Evolutionary conservation across 129 eudicot genomes (phyloP), one percentile per base, ranked within the genome.

Genomic region (Pulicaria dysenterica): DNA sequence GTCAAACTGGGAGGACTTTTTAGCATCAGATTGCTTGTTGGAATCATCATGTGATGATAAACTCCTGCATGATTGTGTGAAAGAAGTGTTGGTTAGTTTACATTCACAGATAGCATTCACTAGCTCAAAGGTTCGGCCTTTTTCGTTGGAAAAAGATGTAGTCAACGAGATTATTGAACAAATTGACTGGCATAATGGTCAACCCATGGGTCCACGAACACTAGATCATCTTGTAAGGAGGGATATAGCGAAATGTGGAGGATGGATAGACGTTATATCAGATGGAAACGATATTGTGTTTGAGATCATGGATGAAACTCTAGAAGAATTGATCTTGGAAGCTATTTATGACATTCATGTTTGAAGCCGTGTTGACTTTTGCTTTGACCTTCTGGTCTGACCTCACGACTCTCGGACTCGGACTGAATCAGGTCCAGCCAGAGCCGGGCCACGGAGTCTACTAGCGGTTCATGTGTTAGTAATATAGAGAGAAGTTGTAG

Each of bases 91-190:
- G 57, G 58, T 74, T 37, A 62, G 77, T 38, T 72, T 78, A 77
- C 69, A 82, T 31, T 42, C 63, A 15, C 67, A 68, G 76, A 49
- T 74, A 39, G 60, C 81, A 6, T 47, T 76, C 10, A 7, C 69
- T 12, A 76, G 74, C 76, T 76, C 81, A 15, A 67, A 64, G 16
- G 47, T 62, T 66, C 77, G 67, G 19, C 10, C 81, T 55, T 70
- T 77, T 57, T 67, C 73, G 8, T 58, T 77, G 46, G 96, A 71
- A 60, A 58, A 80, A 54, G 53, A 77, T 36, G 81, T 86, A 49
- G 76, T 86, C 43, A 55, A 86, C 43, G 77, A 80, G 83, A 80
- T 86, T 15, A 75, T 82, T 72, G 86, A 82, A 55, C 83, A 82
- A 59, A 88, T 83, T 69, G 80, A 82, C 4, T 77, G 81, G 81